These are phyloP conservation scores for Hypoxylon sp. DNA, from an alignment of 2,329 filamentous ascomycete species.

Conservation along the genomic window DNA sequence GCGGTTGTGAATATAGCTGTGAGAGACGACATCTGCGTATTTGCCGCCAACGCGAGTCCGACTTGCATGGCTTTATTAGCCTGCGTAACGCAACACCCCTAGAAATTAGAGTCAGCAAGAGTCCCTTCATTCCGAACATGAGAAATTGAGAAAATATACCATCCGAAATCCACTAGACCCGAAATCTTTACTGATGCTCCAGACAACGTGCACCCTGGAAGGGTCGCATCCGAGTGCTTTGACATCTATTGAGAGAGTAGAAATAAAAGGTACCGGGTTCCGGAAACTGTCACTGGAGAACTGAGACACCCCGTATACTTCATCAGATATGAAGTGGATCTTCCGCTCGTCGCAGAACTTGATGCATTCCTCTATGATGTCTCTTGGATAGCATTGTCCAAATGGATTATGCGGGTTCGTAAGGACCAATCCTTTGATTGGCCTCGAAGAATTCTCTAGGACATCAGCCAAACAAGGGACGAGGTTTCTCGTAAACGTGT, in stretches of 20 bases:
- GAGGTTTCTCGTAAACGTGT: not conserved
- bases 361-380: conserved; percentile 62
- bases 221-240: conserved; percentile 56
- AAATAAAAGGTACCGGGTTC: conserved; percentile 53
- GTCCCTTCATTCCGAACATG: too few relatives aligned
- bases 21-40: conserved; percentile 62
- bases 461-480: not conserved
- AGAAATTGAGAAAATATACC: too few relatives aligned
- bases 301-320: conserved; percentile 66
- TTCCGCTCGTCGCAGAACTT: conserved; percentile 64
- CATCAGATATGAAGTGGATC: conserved; percentile 70
- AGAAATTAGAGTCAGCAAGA: too few relatives aligned
- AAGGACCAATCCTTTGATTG: not conserved
- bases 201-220: conserved; percentile 63
- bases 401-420: conserved; percentile 68
- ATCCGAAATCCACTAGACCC: conserved; percentile 63
- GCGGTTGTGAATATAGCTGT: conserved; percentile 53
- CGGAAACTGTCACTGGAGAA: conserved; percentile 50
- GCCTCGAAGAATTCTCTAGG: not conserved
- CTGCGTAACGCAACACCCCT: conserved; percentile 63
- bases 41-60: conserved; percentile 61
- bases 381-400: conserved; percentile 62
- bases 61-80: conserved; percentile 57
- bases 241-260: conserved; percentile 55
- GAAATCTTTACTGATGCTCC: conserved; percentile 66